Conservation (phyloP, 257 asterid species). For the Sherardia arvensis region DNA sequence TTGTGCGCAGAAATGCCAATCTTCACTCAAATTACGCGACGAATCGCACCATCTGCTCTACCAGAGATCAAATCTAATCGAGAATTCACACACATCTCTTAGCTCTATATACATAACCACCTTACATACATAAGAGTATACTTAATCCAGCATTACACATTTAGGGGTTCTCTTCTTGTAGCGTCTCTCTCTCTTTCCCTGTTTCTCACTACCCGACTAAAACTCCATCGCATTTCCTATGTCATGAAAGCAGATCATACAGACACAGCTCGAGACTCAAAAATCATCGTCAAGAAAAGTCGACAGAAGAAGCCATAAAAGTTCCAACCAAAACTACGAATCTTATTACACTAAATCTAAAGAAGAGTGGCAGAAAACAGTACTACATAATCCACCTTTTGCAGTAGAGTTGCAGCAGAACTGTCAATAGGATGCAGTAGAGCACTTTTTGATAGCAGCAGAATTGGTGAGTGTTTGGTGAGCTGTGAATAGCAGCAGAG, state of each 20-base stretch:
- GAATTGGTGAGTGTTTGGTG: too few species aligned
- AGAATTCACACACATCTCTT: not conserved
- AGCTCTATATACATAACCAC: not conserved
- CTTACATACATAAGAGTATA: not conserved
- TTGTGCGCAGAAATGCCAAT: not conserved
- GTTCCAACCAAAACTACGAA: too few species aligned
- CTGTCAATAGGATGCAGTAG: too few species aligned
- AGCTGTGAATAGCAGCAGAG: too few species aligned
- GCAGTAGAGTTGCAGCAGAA: too few species aligned
- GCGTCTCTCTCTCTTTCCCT: not conserved
- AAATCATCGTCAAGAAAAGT: slow-evolving; percentile 49
- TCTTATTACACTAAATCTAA: too few species aligned
- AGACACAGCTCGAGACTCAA: slow-evolving; percentile 15
- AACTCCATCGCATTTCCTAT: slow-evolving; percentile 14
- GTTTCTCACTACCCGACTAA: slow-evolving; percentile 12
- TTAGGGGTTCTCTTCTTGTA: not conserved
- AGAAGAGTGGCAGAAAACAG: too few species aligned
- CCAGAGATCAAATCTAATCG: not conserved
- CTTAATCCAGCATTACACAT: not conserved
- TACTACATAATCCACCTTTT: too few species aligned
- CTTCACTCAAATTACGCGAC: not conserved
- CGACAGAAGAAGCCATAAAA: slow-evolving; percentile 57
- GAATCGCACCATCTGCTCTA: too few species aligned
- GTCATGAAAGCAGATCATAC: not conserved
- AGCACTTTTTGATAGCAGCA: too few species aligned